Percentiles rank a stretch among this genome's conserved stretches.
Conservation (phyloP, 2,329 filamentous ascomycete genomes). For the Fusarium sp. region DNA sequence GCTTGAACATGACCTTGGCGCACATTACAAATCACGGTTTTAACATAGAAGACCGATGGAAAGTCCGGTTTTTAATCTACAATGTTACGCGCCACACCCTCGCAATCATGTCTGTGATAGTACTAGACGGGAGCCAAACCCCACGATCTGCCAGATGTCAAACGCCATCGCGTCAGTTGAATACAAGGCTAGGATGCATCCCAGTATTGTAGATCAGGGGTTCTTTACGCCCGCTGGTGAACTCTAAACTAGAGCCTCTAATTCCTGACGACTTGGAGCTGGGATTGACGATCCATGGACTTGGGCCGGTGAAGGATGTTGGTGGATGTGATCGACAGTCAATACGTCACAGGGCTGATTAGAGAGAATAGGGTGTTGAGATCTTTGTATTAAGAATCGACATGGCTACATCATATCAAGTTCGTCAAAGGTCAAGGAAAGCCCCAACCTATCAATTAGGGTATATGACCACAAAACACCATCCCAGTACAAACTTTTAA, state of each 20-base stretch:
- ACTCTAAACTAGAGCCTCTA: background rate
- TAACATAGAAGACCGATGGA: background rate
- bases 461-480: conserved; percentile 40
- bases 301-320: background rate
- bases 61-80: background rate
- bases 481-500: conserved; percentile 3
- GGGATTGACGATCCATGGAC: conserved; percentile 4
- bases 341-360: conserved; percentile 6
- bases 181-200: background rate
- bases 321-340: background rate
- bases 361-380: background rate
- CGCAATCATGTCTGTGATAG: background rate
- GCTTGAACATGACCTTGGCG: no score
- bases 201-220: background rate
- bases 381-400: conserved; percentile 20
- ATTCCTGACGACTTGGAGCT: background rate
- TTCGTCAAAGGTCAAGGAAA: conserved; percentile 13
- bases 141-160: background rate
- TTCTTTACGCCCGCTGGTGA: background rate
- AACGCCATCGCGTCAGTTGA: conserved; percentile 17
- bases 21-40: conserved; percentile 5
- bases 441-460: conserved; percentile 35
- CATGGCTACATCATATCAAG: conserved; percentile 35
- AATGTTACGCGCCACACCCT: background rate
- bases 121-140: conserved; percentile 1